phyloP scores from a whole-genome alignment of 164 flowering plant genomes.

The Paratinospora sagittata region DNA sequence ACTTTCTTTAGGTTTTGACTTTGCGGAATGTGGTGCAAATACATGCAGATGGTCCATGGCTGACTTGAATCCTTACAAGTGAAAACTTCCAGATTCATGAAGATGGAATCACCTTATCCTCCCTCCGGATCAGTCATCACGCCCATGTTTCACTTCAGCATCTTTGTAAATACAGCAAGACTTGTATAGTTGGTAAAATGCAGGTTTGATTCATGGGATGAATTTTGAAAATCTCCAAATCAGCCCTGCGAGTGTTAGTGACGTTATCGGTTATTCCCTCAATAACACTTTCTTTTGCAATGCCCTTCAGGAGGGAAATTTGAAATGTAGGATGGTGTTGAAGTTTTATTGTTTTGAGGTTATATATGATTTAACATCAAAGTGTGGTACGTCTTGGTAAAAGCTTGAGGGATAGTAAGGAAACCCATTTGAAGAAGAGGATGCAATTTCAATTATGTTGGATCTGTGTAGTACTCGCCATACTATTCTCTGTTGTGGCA shows the following conservation, averaged over 20 bases:
- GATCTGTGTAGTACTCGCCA: too few species aligned
- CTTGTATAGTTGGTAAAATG: slow-evolving; percentile 2
- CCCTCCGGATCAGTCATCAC: too few species aligned
- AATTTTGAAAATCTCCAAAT: background rate
- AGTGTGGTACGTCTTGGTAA: too few species aligned
- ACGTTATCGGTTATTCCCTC: background rate
- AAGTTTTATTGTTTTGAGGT: background rate
- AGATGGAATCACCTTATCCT: background rate
- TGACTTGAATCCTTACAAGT: slow-evolving; percentile 7
- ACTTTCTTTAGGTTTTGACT: background rate
- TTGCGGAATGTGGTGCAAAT: background rate
- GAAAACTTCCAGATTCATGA: background rate
- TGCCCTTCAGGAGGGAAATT: background rate
- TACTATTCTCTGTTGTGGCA: too few species aligned
- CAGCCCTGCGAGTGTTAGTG: background rate
- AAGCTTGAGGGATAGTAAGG: background rate
- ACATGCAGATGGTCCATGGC: slow-evolving; percentile 24
- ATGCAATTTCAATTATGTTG: background rate
- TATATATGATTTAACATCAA: background rate
- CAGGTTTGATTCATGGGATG: slow-evolving; percentile 4
- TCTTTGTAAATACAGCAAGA: slow-evolving; percentile 6
- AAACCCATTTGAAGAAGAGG: background rate
- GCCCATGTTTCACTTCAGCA: background rate
- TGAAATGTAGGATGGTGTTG: background rate
- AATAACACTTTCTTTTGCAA: background rate